These are phyloP conservation scores for Lentinula edodes DNA, from an alignment of 768 basidiomycete species.

Conservation along the genomic window DNA sequence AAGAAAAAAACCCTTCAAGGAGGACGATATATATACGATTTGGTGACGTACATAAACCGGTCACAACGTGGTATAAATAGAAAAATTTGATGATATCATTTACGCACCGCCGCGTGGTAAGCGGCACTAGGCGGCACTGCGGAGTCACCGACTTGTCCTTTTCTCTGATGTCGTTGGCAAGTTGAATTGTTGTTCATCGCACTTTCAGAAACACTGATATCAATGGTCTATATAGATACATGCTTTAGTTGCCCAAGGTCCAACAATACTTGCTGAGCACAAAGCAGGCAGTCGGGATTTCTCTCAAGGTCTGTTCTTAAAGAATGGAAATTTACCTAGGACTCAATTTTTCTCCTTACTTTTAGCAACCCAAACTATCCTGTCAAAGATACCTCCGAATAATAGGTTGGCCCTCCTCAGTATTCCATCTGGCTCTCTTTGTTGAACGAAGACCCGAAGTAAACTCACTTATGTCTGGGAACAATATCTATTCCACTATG, in stretches of 20 bases:
- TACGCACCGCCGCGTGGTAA: background rate
- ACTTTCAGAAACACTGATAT: background rate
- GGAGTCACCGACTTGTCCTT: background rate
- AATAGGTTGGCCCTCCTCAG: slow-evolving; percentile 47
- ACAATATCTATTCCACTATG: slow-evolving; percentile 91
- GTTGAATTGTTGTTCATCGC: background rate
- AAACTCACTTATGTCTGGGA: slow-evolving; percentile 88
- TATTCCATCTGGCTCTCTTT: slow-evolving; percentile 13
- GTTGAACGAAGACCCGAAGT: slow-evolving; percentile 28
- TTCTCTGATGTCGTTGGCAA: background rate
- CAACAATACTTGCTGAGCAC: slow-evolving; percentile 84
- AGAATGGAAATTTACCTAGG: background rate
- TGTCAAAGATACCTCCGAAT: slow-evolving; percentile 93
- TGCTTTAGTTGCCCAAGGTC: slow-evolving; percentile 73
- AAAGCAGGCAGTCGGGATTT: slow-evolving; percentile 79
- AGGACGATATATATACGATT: background rate
- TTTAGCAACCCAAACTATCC: slow-evolving; percentile 78
- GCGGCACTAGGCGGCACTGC: background rate
- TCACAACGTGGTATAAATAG: background rate
- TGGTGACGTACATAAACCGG: background rate
- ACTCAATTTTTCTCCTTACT: background rate
- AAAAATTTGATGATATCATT: background rate
- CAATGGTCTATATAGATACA: slow-evolving; percentile 61
- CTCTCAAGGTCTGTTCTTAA: slow-evolving; percentile 64
- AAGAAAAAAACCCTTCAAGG: background rate